These are phyloP conservation scores for Wickerhamia fluorescens DNA, from an alignment of 805 yeast genomes.

Conservation along the genomic window DNA sequence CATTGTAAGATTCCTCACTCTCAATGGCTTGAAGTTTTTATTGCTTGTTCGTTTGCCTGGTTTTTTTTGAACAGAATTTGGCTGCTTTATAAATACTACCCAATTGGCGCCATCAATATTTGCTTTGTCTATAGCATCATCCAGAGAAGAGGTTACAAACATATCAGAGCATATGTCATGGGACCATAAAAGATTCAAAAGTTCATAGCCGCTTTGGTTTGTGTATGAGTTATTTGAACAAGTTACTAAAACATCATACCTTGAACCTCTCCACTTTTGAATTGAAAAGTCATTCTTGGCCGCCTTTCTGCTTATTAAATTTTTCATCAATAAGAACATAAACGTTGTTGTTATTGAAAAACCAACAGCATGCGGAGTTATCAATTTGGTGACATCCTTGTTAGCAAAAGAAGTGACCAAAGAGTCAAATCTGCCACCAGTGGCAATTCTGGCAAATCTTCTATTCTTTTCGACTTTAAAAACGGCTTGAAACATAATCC, in stretches of 20 bases:
- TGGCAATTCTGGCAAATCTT: slow-evolving; percentile 53
- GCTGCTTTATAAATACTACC: slow-evolving; percentile 73
- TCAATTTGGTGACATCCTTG: slow-evolving; percentile 16
- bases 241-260: slow-evolving; percentile 80
- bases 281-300: slow-evolving; percentile 1
- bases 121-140: slow-evolving; percentile 62
- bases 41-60: slow-evolving; percentile 22
- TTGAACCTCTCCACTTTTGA: slow-evolving; percentile 21
- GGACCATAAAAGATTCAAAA: slow-evolving; percentile 65
- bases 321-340: slow-evolving; percentile 30
- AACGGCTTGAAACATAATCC: slow-evolving; percentile 84
- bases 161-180: slow-evolving; percentile 75
- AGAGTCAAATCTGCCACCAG: slow-evolving; percentile 90
- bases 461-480: slow-evolving; percentile 50
- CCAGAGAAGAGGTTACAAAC: slow-evolving; percentile 29
- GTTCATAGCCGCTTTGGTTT: slow-evolving; percentile 54
- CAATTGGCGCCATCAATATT: slow-evolving; percentile 65
- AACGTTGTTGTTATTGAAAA: slow-evolving; percentile 61
- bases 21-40: slow-evolving; percentile 63
- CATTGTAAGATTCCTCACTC: slow-evolving; percentile 56
- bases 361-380: slow-evolving; percentile 62
- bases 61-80: slow-evolving; percentile 29
- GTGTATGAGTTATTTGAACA: slow-evolving; percentile 48
- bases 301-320: slow-evolving; percentile 11
- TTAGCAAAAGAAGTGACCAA: slow-evolving; percentile 63